These are phyloP conservation scores for Diplodia intermedia DNA, from an alignment of 2,329 filamentous ascomycete genomes.

Conservation along the genomic window DNA sequence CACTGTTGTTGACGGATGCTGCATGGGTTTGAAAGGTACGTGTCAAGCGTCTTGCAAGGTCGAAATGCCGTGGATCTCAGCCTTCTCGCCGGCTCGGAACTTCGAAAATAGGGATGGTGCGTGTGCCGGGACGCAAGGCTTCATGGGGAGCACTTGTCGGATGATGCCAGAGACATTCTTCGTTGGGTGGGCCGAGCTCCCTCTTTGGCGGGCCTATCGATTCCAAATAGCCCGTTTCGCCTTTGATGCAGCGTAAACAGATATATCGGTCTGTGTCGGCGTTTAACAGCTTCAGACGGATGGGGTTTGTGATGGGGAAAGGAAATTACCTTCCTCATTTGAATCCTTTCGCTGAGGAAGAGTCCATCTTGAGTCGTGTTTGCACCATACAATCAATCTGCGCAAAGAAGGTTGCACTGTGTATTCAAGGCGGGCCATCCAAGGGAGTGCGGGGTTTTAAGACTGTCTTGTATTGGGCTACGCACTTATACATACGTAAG, in stretches of 20 bases:
- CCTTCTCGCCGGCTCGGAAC: neutral
- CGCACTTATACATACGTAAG: too few relatives aligned
- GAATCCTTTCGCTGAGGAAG: too few relatives aligned
- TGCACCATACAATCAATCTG: too few relatives aligned
- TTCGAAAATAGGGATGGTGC: neutral
- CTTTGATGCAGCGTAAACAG: neutral
- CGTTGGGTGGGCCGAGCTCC: neutral
- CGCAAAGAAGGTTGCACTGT: too few relatives aligned
- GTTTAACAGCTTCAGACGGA: too few relatives aligned
- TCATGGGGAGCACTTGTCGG: neutral
- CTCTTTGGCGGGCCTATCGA: neutral
- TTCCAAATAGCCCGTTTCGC: neutral
- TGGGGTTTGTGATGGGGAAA: too few relatives aligned
- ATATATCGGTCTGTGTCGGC: neutral
- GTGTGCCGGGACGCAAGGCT: neutral
- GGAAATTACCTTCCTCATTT: too few relatives aligned
- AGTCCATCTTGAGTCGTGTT: too few relatives aligned
- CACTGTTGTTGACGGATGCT: neutral
- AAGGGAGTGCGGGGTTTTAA: too few relatives aligned
- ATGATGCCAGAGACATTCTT: neutral
- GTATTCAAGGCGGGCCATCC: too few relatives aligned
- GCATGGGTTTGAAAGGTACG: neutral
- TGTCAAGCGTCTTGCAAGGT: neutral
- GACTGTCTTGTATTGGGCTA: too few relatives aligned
- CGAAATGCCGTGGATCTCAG: neutral